A percentile compares a stretch with the other conserved stretches of the same genome.
These are phyloP conservation scores for Nematocida sp. DNA, from an alignment of 371 early-diverging fungal species.

Conservation along the genomic window DNA sequence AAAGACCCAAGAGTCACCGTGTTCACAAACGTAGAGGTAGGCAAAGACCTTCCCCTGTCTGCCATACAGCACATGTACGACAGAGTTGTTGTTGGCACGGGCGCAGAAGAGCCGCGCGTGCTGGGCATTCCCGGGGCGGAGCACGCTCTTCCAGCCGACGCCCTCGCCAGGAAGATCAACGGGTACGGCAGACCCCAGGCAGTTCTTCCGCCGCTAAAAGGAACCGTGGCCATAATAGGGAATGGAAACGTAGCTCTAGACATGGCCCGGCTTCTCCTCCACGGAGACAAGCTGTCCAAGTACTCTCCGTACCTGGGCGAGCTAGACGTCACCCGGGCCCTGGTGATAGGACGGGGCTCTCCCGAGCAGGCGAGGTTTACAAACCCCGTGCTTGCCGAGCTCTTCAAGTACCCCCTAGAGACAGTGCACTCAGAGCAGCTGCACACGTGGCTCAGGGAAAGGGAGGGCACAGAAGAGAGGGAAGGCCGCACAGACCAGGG, in stretches of 20 bases:
- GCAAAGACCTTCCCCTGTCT: slow-evolving; percentile 65
- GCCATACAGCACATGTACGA: slow-evolving; percentile 70
- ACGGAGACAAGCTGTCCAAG: slow-evolving; percentile 60
- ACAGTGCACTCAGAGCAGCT: background rate
- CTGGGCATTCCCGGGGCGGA: slow-evolving; percentile 71
- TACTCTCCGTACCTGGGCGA: background rate
- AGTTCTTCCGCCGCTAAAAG: background rate
- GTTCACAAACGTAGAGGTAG: slow-evolving; percentile 68
- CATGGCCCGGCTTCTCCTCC: slow-evolving; percentile 76
- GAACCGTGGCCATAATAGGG: slow-evolving; percentile 69
- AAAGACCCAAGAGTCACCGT: slow-evolving; percentile 69
- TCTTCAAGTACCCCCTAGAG: background rate
- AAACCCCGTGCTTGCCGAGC: slow-evolving; percentile 26
- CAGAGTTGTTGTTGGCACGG: slow-evolving; percentile 75
- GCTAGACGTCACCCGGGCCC: background rate
- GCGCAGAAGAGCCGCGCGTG: slow-evolving; percentile 70
- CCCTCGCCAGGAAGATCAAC: background rate
- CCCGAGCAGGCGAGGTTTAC: slow-evolving; percentile 19
- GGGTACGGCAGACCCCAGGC: too few relatives aligned
- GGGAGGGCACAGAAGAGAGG: background rate
- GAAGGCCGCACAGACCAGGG: background rate
- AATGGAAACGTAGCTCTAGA: slow-evolving; percentile 91
- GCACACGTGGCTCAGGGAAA: background rate
- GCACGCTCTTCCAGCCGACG: background rate
- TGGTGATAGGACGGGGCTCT: slow-evolving; percentile 32